Evolutionary conservation across 768 basidiomycete genomes (phyloP).

Genomic region (Phanerochaete sordida): DNA sequence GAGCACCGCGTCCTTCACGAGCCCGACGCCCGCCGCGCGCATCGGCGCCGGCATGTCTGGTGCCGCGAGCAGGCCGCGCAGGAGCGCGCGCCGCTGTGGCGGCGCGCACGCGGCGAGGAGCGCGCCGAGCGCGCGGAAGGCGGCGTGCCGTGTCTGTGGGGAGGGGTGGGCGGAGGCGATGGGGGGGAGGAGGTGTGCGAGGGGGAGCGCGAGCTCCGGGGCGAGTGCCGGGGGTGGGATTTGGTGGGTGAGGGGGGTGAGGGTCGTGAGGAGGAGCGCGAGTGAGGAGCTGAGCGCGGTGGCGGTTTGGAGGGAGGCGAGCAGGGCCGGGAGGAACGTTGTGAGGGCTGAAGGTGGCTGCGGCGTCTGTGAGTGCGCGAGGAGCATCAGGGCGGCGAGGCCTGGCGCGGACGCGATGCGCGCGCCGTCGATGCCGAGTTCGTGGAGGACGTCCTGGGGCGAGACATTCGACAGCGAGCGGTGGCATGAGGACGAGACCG

Average conservation of each 20-base stretch:
- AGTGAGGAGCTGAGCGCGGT: constrained; percentile 56
- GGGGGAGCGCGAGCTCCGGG: constrained; percentile 43
- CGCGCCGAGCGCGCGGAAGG: constrained; percentile 59
- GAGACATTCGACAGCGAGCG: neutral
- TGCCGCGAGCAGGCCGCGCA: constrained; percentile 46
- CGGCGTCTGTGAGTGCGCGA: constrained; percentile 19
- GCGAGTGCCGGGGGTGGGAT: constrained; percentile 25
- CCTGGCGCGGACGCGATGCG: constrained; percentile 6
- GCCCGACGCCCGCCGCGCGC: constrained; percentile 62
- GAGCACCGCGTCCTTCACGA: constrained; percentile 65
- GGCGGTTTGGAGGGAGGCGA: constrained; percentile 46
- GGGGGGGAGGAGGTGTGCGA: constrained; percentile 48
- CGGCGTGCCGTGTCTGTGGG: constrained; percentile 51
- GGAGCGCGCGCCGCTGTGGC: constrained; percentile 45
- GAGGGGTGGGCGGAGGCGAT: constrained; percentile 64
- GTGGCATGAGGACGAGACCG: neutral
- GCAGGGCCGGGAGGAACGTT: constrained; percentile 16
- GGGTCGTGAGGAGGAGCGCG: constrained; percentile 44
- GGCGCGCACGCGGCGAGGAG: constrained; percentile 47
- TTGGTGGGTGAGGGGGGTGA: constrained; percentile 18
- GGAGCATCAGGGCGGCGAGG: constrained; percentile 22
- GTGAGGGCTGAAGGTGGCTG: constrained; percentile 12
- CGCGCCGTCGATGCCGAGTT: constrained; percentile 21
- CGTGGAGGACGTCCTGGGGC: constrained; percentile 9
- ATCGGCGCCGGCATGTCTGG: constrained; percentile 56